These are phyloP conservation scores for Plantago elongata DNA, from an alignment of 257 asterid species.

Conservation along the genomic window DNA sequence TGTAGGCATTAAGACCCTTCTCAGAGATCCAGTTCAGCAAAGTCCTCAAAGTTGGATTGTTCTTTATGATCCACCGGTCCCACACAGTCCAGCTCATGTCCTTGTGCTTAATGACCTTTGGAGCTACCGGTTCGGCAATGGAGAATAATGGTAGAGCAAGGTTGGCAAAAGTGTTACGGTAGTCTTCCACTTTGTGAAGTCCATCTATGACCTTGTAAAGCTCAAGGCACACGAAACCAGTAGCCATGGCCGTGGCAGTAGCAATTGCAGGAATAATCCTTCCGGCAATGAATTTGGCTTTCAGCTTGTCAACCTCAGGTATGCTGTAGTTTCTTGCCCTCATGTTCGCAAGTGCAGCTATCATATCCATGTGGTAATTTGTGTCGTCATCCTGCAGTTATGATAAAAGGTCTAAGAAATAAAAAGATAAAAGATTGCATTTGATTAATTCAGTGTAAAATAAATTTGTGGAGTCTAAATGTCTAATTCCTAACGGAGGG, in stretches of 20 bases:
- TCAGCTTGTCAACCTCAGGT: conserved; percentile 85
- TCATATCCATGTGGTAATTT: conserved; percentile 85
- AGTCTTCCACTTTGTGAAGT: conserved; percentile 75
- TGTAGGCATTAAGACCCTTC: conserved; percentile 72
- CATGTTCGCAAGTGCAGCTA: conserved; percentile 93
- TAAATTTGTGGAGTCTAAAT: no score
- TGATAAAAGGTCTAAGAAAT: neutral
- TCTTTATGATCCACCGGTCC: conserved; percentile 74
- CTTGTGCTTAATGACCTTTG: conserved; percentile 62
- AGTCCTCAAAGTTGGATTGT: conserved; percentile 66
- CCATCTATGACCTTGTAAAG: conserved; percentile 77
- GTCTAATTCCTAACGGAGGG: no score
- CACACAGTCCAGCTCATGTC: conserved; percentile 89
- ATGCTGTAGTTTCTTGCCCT: conserved; percentile 89
- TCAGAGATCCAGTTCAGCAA: conserved; percentile 70
- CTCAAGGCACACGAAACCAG: conserved; percentile 88
- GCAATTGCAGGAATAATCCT: conserved; percentile 93
- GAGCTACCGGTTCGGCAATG: conserved; percentile 82
- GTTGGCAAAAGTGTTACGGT: conserved; percentile 86
- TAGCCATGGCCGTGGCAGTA: conserved; percentile 88
- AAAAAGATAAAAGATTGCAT: no score
- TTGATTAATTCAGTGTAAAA: no score
- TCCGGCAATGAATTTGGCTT: conserved; percentile 90
- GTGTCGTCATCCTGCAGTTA: conserved; percentile 80
- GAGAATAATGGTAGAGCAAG: conserved; percentile 83